phyloP scores from a whole-genome alignment of 2,329 filamentous ascomycete genomes.

The Fusarium solani-melongenae region DNA sequence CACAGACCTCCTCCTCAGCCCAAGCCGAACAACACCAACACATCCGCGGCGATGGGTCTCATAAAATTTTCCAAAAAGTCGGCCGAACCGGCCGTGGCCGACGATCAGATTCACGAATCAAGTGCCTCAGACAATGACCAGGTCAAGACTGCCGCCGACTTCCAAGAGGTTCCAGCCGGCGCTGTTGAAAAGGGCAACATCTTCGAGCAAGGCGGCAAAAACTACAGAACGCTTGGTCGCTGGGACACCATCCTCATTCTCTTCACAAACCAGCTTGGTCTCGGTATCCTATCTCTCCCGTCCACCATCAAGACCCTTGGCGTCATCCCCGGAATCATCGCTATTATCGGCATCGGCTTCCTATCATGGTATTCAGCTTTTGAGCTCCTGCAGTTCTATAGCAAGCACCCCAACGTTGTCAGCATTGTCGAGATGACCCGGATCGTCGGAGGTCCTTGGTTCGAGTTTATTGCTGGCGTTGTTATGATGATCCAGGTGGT shows the following conservation, averaged over 20 bases:
- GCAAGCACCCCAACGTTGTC: constrained; percentile 74
- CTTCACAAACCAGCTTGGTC: constrained; percentile 44
- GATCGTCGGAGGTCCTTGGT: constrained; percentile 52
- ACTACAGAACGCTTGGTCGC: constrained; percentile 39
- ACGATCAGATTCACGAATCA: constrained; percentile 12
- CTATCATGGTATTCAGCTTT: constrained; percentile 69
- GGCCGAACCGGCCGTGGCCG: background rate
- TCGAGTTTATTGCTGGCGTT: constrained; percentile 32
- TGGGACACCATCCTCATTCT: constrained; percentile 42
- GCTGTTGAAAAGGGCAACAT: constrained; percentile 36
- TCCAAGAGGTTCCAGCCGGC: constrained; percentile 29
- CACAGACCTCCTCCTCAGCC: background rate
- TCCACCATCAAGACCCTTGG: constrained; percentile 75
- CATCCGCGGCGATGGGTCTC: constrained; percentile 14
- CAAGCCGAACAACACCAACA: background rate
- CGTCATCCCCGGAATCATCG: constrained; percentile 73
- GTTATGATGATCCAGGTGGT: constrained; percentile 39
- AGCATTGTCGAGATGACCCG: constrained; percentile 76
- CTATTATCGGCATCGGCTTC: constrained; percentile 71
- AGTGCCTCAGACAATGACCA: constrained; percentile 28
- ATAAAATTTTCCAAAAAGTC: constrained; percentile 30
- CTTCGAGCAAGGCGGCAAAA: constrained; percentile 43
- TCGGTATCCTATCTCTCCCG: constrained; percentile 70
- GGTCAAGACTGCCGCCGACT: constrained; percentile 21
- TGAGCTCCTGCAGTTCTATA: constrained; percentile 71